These are phyloP conservation scores for Endoconidiophora polonica DNA, from an alignment of 2,329 filamentous ascomycete genomes.

Conservation along the genomic window DNA sequence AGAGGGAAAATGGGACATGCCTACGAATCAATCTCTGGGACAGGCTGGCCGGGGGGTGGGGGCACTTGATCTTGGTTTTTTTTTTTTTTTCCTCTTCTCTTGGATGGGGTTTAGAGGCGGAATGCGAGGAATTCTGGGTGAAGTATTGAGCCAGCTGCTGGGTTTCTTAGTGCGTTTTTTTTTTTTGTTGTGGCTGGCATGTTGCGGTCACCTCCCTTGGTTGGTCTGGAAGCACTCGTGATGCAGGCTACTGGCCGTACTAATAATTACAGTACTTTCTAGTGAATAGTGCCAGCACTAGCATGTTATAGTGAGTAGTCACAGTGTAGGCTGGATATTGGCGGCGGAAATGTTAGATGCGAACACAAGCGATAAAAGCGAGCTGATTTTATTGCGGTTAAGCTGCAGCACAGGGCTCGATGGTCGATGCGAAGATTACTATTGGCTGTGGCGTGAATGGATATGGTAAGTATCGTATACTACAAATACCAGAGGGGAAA, in stretches of 20 bases:
- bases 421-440: too few relatives aligned
- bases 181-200: slow-evolving; percentile 5
- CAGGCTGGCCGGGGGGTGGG: slow-evolving; percentile 4
- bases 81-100: background rate
- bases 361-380: background rate
- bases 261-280: background rate
- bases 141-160: slow-evolving; percentile 3
- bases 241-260: background rate
- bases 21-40: too few relatives aligned
- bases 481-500: too few relatives aligned
- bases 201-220: background rate
- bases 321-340: too few relatives aligned
- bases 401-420: background rate
- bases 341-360: too few relatives aligned
- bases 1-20: too few relatives aligned
- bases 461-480: too few relatives aligned
- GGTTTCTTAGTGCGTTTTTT: background rate
- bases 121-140: slow-evolving; percentile 3
- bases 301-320: background rate
- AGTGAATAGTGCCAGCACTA: background rate
- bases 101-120: slow-evolving; percentile 3
- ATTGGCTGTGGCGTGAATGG: too few relatives aligned
- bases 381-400: background rate
- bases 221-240: background rate
- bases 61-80: background rate